These are phyloP conservation scores for Steccherinum ochraceum DNA, from an alignment of 768 basidiomycete genomes.

Conservation along the genomic window DNA sequence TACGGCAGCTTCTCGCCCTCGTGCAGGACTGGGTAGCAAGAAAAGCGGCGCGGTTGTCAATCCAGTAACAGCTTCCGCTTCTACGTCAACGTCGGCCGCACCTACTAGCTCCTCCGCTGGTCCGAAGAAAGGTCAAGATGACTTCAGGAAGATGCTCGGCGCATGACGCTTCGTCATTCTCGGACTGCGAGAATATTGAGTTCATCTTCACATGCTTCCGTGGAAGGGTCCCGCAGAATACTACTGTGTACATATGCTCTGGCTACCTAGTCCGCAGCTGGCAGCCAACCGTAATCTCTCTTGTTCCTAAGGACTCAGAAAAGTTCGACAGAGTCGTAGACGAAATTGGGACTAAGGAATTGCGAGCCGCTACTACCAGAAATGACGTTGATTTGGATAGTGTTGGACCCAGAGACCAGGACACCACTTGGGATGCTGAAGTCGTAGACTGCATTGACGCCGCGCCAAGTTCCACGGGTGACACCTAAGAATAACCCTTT, in stretches of 20 bases:
- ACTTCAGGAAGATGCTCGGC: conserved; percentile 76
- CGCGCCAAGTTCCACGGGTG: conserved; percentile 47
- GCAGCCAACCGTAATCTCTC: too few species aligned
- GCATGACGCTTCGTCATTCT: too few species aligned
- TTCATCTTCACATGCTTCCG: too few species aligned
- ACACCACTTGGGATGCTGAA: conserved; percentile 36
- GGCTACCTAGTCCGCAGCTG: too few species aligned
- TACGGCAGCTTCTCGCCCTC: conserved; percentile 55
- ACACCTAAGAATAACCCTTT: conserved; percentile 27
- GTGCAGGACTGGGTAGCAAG: conserved; percentile 64
- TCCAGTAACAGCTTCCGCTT: conserved; percentile 15
- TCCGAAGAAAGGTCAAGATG: conserved; percentile 65
- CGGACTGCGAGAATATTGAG: too few species aligned
- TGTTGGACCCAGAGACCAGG: conserved; percentile 36
- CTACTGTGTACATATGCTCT: too few species aligned
- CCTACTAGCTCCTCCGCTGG: conserved; percentile 14
- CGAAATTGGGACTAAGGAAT: conserved; percentile 42
- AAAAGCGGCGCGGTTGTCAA: conserved; percentile 20
- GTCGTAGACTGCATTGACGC: conserved; percentile 38
- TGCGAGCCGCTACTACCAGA: conserved; percentile 38
- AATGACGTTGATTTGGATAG: conserved; percentile 35
- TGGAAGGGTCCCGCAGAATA: too few species aligned
- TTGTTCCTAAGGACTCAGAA: too few species aligned
- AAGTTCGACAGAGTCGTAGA: conserved; percentile 26
- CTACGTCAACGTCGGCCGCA: conserved; percentile 5